phyloP scores from a whole-genome alignment of 2,329 filamentous ascomycete species.

The Sarocladium brachiariae region DNA sequence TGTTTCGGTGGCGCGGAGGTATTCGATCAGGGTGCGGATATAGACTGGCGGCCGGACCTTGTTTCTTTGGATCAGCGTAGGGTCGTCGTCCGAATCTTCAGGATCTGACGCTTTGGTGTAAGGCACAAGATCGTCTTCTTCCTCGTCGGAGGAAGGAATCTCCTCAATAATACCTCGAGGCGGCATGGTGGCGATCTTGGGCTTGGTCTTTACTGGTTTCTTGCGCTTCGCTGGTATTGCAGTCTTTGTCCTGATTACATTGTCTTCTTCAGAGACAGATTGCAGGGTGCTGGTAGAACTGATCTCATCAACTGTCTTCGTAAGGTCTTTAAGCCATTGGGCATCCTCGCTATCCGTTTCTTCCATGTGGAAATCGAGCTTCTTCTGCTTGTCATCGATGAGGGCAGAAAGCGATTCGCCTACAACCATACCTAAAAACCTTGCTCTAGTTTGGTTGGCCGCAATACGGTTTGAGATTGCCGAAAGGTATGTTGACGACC shows the following conservation, averaged over 20 bases:
- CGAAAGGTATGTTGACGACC: slow-evolving; percentile 66
- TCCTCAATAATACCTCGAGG: slow-evolving; percentile 56
- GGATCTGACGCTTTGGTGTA: slow-evolving; percentile 84
- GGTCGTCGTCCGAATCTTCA: slow-evolving; percentile 89
- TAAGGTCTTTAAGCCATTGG: slow-evolving; percentile 64
- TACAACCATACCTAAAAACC: slow-evolving; percentile 83
- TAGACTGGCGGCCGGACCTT: slow-evolving; percentile 85
- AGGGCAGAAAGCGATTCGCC: slow-evolving; percentile 65
- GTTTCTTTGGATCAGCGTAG: slow-evolving; percentile 75
- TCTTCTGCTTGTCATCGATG: slow-evolving; percentile 60
- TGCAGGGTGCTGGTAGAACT: slow-evolving; percentile 44
- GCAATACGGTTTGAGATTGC: slow-evolving; percentile 80
- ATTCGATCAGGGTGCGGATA: slow-evolving; percentile 74
- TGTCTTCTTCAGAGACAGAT: not conserved
- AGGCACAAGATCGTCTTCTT: slow-evolving; percentile 58
- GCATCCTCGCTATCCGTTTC: slow-evolving; percentile 70
- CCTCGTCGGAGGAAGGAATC: slow-evolving; percentile 48
- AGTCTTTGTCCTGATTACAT: slow-evolving; percentile 6
- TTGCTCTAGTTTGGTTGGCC: slow-evolving; percentile 64
- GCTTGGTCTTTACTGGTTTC: slow-evolving; percentile 17
- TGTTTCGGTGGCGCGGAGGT: slow-evolving; percentile 72
- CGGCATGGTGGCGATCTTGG: slow-evolving; percentile 23
- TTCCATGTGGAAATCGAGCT: slow-evolving; percentile 77
- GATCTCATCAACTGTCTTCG: slow-evolving; percentile 53
- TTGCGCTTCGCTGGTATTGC: slow-evolving; percentile 12